Base-by-base conservation (phyloP, 495 filamentous ascomycete species). In the Podospora conica region DNA sequence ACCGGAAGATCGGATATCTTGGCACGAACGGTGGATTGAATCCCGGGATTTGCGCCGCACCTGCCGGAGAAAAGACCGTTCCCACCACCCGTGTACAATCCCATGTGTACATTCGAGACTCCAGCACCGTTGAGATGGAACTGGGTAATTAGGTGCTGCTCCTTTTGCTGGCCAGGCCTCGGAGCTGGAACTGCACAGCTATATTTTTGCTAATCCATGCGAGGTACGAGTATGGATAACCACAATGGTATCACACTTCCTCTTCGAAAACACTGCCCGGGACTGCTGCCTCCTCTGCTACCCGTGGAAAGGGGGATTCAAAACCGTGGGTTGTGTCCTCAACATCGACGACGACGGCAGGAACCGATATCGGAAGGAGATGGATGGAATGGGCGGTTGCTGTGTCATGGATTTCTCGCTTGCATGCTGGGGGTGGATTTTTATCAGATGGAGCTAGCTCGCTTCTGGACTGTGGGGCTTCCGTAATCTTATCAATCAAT, bases 401-500 rank as follows among this genome's bases (percentile, higher is more conserved):
- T 48, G 40, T 48, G 40, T 48, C 40, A 48, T n/a, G 18, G 2
- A 48, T 4, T 48, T 48, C 4, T 48, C 40, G 40, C 40, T n/a
- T 48, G 5, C 18, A n/a, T 48, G 40, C 40, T n/a, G 40, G 40
- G 40, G 18, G 33, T 48, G 33, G 33, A 18, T 7, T 10, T n/a
- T 48, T 48, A 4, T 48, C 18, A n/a, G 12, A 7, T 31, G 9
- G 11, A 7, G 55, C 71, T 69, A 67, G 31, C n/a, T 65, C 67
- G 4, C 1, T 31, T 57, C 22, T 7, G 57, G 64, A 29, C 27
- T 66, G 66, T 70, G 58, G 64, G 18, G 0, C 2, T 40, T 63
- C n/a, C 21, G 56, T 75, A 71, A 75, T 77, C 73, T 77, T 75
- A 75, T 75, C 75, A 77, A 75, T 75, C 71, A 65, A 74, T 74